These are phyloP conservation scores for Scutellaria galericulata DNA, from an alignment of 257 asterid species.

Conservation along the genomic window DNA sequence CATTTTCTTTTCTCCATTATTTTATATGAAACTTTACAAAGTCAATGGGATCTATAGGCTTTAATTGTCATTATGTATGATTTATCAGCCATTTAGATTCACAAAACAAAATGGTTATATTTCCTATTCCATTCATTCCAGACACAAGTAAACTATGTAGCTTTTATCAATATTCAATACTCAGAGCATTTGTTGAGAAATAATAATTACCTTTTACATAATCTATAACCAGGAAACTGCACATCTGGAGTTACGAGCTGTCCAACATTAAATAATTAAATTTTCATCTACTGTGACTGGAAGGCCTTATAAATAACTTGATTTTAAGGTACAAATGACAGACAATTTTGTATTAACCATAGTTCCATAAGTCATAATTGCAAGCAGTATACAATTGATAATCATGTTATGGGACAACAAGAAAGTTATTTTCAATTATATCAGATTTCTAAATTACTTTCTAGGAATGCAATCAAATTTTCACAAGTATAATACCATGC, in stretches of 20 bases:
- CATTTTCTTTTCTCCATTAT: background rate
- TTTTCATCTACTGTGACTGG: conserved; percentile 2
- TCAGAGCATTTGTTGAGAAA: background rate
- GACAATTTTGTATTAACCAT: background rate
- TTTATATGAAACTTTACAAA: background rate
- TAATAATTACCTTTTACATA: background rate
- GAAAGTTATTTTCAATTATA: conserved; percentile 3
- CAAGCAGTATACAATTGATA: background rate
- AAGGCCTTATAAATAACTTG: background rate
- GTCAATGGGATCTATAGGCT: background rate
- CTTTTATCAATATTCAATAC: background rate
- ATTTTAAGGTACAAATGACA: background rate
- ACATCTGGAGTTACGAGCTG: background rate
- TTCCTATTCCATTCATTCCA: background rate
- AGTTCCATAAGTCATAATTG: background rate
- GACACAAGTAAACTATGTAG: background rate
- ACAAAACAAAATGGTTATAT: background rate
- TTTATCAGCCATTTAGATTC: background rate
- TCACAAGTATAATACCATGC: conserved; percentile 1
- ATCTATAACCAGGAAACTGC: background rate
- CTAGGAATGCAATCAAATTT: background rate
- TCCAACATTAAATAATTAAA: background rate
- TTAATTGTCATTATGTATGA: background rate
- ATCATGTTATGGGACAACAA: background rate
- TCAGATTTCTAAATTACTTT: background rate